A percentile compares a stretch with the other conserved stretches of the same genome.
Evolutionary conservation across 2,329 filamentous ascomycete genomes (phyloP).

Genomic region (Stromatinia cepivora): DNA sequence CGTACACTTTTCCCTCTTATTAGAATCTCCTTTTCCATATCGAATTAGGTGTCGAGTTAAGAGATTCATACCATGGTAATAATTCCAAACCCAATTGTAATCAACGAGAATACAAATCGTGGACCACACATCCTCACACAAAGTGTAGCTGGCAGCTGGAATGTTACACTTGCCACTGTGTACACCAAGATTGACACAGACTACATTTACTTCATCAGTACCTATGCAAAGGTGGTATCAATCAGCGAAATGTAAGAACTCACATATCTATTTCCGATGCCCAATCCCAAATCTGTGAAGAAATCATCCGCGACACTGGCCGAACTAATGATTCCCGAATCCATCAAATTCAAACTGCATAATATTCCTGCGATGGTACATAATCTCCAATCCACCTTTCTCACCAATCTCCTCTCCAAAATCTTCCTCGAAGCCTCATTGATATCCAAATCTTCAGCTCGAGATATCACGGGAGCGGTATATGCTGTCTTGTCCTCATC

Average conservation of each 20-base stretch:
- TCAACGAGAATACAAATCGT: conserved; percentile 59
- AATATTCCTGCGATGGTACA: conserved; percentile 72
- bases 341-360: conserved; percentile 67
- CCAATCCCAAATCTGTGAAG: conserved; percentile 56
- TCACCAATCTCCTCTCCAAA: conserved; percentile 51
- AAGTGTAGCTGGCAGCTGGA: conserved; percentile 68
- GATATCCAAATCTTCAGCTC: conserved; percentile 1
- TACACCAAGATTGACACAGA: conserved; percentile 73
- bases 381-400: conserved; percentile 66
- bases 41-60: not conserved
- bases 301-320: conserved; percentile 61
- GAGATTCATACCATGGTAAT: conserved; percentile 53
- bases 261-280: conserved; percentile 60
- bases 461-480: not conserved
- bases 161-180: conserved; percentile 65
- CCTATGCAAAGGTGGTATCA: not conserved
- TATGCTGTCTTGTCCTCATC: not conserved
- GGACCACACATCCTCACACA: conserved; percentile 65
- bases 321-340: conserved; percentile 68
- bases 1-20: conserved; percentile 48
- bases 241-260: conserved; percentile 22
- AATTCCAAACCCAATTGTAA: conserved; percentile 61
- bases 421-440: not conserved
- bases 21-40: not conserved
- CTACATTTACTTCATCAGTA: conserved; percentile 23